These are phyloP conservation scores for Solanum chmielewskii DNA, from an alignment of 257 asterid species.

Conservation along the genomic window DNA sequence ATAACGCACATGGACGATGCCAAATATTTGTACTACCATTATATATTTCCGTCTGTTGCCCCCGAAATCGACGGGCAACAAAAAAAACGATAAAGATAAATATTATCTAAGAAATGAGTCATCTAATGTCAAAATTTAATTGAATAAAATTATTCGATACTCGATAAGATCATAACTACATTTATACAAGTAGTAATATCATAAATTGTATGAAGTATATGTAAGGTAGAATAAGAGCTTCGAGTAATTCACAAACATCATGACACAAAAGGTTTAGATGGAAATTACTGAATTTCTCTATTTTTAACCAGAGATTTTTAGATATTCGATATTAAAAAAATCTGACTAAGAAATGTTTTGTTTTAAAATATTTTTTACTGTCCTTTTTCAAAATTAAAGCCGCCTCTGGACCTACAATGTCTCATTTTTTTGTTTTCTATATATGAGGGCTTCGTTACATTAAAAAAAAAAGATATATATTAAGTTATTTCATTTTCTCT, in stretches of 20 bases:
- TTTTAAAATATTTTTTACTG: no score
- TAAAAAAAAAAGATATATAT: neutral
- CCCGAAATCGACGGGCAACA: neutral
- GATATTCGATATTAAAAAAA: no score
- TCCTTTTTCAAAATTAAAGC: no score
- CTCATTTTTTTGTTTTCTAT: neutral
- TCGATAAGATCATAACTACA: neutral
- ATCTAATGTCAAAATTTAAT: neutral
- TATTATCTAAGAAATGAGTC: neutral
- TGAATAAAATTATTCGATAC: neutral
- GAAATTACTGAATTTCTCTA: accelerated
- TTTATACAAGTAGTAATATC: neutral
- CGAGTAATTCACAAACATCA: no score
- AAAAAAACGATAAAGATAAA: neutral
- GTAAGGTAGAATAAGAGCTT: no score
- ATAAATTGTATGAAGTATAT: neutral
- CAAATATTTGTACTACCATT: neutral
- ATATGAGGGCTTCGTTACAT: neutral
- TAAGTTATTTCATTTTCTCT: neutral
- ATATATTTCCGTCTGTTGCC: neutral
- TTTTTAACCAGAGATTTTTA: no score
- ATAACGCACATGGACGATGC: neutral
- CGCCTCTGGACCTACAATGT: no score
- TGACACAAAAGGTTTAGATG: no score
- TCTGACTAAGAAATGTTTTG: no score